Conservation (phyloP, 257 asterid species). For the Jacaranda mimosifolia region DNA sequence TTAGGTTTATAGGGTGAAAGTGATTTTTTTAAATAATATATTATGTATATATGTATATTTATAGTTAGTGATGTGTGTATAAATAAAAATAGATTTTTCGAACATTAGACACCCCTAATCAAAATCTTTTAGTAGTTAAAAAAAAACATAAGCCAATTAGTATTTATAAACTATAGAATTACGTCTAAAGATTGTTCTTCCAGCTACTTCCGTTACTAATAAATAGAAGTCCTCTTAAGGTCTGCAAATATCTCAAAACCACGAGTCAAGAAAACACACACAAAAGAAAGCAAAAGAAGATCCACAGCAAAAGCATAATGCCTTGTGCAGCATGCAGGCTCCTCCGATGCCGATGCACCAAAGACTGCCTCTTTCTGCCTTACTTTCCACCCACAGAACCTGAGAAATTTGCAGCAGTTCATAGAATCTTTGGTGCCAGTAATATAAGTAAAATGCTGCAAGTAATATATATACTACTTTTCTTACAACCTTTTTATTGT, state of each 20-base stretch:
- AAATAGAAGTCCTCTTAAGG: constrained; percentile 8
- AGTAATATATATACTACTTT: constrained; percentile 29
- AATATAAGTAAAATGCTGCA: constrained; percentile 54
- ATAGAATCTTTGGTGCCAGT: constrained; percentile 61
- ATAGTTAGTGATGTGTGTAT: too few relatives aligned
- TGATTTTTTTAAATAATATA: too few relatives aligned
- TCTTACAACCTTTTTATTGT: background rate
- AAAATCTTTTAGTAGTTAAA: background rate
- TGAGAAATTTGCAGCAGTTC: constrained; percentile 51
- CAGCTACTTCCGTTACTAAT: constrained; percentile 31
- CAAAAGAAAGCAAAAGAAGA: constrained; percentile 9
- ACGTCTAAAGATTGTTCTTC: constrained; percentile 31
- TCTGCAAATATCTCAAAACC: background rate
- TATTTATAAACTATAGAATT: constrained; percentile 17
- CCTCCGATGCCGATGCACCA: constrained; percentile 55
- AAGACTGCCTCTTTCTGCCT: constrained; percentile 53
- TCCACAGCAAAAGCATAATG: constrained; percentile 42
- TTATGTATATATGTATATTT: too few relatives aligned
- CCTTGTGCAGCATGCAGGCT: constrained; percentile 63
- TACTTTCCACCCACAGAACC: constrained; percentile 52
- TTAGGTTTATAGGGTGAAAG: too few relatives aligned
- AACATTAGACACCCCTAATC: constrained; percentile 36
- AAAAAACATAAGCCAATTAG: constrained; percentile 25
- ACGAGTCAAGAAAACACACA: background rate
- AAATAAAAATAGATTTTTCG: too few relatives aligned